Base-by-base conservation (phyloP, 192 early-diverging fungal genomes). In the Cladochytrium replicatum region DNA sequence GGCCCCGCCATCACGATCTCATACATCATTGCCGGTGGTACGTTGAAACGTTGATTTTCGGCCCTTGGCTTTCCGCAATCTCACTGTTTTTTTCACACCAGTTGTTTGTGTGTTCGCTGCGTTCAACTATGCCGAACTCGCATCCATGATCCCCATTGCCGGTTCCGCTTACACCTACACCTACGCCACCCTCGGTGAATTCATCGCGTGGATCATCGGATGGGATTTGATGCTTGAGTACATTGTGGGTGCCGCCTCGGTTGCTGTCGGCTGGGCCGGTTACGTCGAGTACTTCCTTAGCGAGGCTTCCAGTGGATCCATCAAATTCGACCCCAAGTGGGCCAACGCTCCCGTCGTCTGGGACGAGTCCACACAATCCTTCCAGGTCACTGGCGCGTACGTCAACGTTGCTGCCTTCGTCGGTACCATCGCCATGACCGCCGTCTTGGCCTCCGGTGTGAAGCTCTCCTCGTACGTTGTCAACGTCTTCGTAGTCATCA, bases 221-320 rank as follows among this genome's bases (percentile, higher is more conserved):
- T 93, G 91, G 91, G 84, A 89, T 64, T 61, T 93, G 39, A 83
- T 88, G 7, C 63, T 93, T 24, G 90, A 93, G 65, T 93, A 89
- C 58, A 66, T 89, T 59, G 82, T 91, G 11, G 84, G 84, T 2
- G 83, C 87, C 15, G 83, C 88, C 0, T 82, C 88, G 0, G 86
- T 90, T 27, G 79, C 87, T 11, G 70, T 76, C 51, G 84, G 88
- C 5, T 94, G 88, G 86, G 86, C 88, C 13, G 70, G 63, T 0
- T 94, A 94, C 55, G 67, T 94, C 52, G 78, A 75, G 5, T 58
- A 58, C 2, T 85, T 92, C 43, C 64, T 89, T 32, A 17, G 40
- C 8, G 80, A 86, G 43, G 77, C 78, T 5, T 83, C 84, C 41
- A 54, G 49, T 7, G 52, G 23, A 26, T 2, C 13, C 17, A 32